phyloP scores from a whole-genome alignment of 2,329 filamentous ascomycete genomes.

The Aspergillus thermomutatus region DNA sequence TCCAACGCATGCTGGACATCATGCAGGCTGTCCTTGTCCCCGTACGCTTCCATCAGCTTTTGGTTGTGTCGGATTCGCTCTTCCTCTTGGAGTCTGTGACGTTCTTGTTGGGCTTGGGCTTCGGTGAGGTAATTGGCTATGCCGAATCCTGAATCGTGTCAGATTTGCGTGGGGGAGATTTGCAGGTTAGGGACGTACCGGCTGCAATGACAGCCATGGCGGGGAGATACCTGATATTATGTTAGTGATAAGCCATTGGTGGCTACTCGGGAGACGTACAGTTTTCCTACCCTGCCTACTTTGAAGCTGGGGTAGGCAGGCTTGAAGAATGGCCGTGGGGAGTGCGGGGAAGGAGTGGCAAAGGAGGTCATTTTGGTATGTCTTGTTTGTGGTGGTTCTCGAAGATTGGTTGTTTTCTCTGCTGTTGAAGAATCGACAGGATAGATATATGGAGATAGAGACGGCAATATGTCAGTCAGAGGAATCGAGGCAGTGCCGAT shows the following conservation, averaged over 20 bases:
- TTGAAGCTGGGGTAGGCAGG: conserved; percentile 2
- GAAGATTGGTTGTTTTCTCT: not conserved
- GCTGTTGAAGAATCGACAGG: not conserved
- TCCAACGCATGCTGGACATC: conserved; percentile 46
- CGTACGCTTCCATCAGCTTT: conserved; percentile 46
- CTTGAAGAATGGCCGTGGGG: conserved; percentile 12
- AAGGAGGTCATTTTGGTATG: conserved; percentile 5
- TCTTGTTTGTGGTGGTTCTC: not conserved
- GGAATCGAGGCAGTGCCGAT: not conserved
- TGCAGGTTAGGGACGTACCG: conserved; percentile 4
- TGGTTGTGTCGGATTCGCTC: conserved; percentile 35
- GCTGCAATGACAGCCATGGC: conserved; percentile 14
- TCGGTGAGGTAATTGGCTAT: conserved; percentile 10
- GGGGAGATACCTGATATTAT: conserved; percentile 12
- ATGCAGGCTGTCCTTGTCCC: conserved; percentile 41
- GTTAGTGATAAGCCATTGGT: not conserved
- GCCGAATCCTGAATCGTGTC: conserved; percentile 14
- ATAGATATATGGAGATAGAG: not conserved
- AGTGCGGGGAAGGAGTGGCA: conserved; percentile 2
- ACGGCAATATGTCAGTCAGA: not conserved
- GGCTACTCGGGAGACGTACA: conserved; percentile 1
- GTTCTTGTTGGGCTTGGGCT: not conserved
- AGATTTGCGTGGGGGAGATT: not conserved
- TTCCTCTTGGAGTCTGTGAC: conserved; percentile 23
- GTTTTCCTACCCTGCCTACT: conserved; percentile 3